Conservation (phyloP, 495 filamentous ascomycete genomes). For the Podospora appendiculata region DNA sequence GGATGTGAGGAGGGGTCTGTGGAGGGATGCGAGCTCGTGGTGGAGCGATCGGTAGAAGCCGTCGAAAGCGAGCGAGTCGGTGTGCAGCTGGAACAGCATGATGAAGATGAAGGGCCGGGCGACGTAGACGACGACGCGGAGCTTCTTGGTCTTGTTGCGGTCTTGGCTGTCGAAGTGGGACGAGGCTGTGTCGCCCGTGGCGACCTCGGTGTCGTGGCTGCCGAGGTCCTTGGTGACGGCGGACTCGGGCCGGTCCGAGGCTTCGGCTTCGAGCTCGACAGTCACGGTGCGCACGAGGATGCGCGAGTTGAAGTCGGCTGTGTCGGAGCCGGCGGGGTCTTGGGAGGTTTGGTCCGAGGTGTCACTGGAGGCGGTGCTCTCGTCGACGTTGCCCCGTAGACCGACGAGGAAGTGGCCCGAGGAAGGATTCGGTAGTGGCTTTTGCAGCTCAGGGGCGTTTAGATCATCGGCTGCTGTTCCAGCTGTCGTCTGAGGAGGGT, state of each 20-base stretch:
- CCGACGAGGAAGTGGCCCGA: constrained; percentile 65
- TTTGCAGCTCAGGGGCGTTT: not conserved
- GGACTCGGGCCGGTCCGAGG: constrained; percentile 24
- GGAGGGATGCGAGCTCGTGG: constrained; percentile 70
- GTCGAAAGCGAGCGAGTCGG: constrained; percentile 56
- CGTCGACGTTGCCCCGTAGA: constrained; percentile 54
- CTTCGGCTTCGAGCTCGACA: constrained; percentile 39
- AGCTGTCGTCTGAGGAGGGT: constrained; percentile 1
- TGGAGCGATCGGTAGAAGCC: constrained; percentile 76
- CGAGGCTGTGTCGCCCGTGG: constrained; percentile 8
- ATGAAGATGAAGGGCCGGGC: constrained; percentile 86
- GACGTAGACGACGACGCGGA: constrained; percentile 65
- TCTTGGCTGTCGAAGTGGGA: constrained; percentile 37
- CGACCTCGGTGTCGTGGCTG: constrained; percentile 25
- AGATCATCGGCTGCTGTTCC: not conserved
- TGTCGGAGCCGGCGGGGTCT: constrained; percentile 18
- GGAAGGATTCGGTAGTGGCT: not conserved
- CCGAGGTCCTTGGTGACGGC: constrained; percentile 37
- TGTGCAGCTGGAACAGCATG: constrained; percentile 71
- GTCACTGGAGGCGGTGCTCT: constrained; percentile 11
- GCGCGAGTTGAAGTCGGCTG: constrained; percentile 23
- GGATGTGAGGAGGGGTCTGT: constrained; percentile 58
- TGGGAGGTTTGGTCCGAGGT: constrained; percentile 4
- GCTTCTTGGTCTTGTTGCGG: constrained; percentile 42
- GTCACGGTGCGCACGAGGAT: constrained; percentile 39